Evolutionary conservation across 2,329 filamentous ascomycete species (phyloP).

Genomic region (Penicillium concentricum): DNA sequence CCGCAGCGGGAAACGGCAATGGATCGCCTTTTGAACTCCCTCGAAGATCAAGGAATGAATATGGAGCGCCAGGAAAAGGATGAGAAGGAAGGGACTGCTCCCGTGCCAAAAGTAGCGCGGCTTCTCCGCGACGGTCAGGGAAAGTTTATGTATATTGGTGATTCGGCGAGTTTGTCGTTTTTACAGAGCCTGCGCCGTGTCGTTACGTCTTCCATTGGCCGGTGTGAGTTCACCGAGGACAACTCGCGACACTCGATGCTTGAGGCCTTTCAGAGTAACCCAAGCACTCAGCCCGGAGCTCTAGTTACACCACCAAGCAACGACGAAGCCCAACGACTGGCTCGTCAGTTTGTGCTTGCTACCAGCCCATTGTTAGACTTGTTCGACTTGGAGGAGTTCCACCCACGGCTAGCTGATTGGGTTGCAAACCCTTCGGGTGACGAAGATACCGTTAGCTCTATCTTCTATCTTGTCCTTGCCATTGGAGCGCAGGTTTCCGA

Average conservation of each 20-base stretch:
- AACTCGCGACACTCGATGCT: conserved; percentile 44
- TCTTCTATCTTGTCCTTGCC: conserved; percentile 53
- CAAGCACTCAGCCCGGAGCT: conserved; percentile 30
- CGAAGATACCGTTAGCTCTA: conserved; percentile 46
- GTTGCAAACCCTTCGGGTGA: conserved; percentile 36
- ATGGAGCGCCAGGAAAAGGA: conserved; percentile 30
- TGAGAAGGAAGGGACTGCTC: conserved; percentile 35
- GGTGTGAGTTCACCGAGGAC: conserved; percentile 43
- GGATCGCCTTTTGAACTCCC: conserved; percentile 34
- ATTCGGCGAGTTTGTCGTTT: conserved; percentile 54
- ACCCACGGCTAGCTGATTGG: conserved; percentile 40
- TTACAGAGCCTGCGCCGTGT: conserved; percentile 54
- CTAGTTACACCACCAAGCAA: conserved; percentile 32
- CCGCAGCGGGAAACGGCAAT: conserved; percentile 36
- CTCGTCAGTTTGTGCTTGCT: conserved; percentile 46
- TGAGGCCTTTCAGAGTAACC: conserved; percentile 39
- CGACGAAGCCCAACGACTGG: conserved; percentile 42
- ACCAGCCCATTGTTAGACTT: conserved; percentile 51
- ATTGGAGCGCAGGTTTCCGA: conserved; percentile 49
- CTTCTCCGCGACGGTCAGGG: conserved; percentile 54
- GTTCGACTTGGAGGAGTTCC: conserved; percentile 48
- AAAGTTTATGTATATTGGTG: conserved; percentile 56
- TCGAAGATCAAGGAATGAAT: conserved; percentile 32
- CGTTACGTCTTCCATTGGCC: conserved; percentile 47
- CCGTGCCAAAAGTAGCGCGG: conserved; percentile 42